A percentile compares a stretch with the other conserved stretches of the same genome.
Conservation (phyloP, 164 flowering plant species). For the Dillenia turbinata region DNA sequence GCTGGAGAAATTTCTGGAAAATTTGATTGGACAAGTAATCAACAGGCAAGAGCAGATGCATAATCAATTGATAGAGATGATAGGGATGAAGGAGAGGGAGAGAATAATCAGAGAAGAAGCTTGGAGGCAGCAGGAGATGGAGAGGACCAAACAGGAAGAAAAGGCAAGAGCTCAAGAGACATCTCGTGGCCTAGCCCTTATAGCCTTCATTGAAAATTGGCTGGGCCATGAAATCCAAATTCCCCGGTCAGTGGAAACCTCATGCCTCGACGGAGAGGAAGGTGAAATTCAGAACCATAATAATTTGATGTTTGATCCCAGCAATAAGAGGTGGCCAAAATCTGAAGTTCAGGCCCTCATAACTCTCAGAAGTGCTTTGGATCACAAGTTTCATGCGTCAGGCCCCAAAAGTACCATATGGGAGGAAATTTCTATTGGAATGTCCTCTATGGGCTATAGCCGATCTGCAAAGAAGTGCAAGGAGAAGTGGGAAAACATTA, state of each 20-base stretch:
- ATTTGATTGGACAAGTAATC: constrained; percentile 32
- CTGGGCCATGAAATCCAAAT: constrained; percentile 29
- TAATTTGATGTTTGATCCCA: constrained; percentile 17
- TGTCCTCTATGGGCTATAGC: constrained; percentile 37
- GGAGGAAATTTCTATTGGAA: constrained; percentile 42
- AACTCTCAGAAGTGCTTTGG: constrained; percentile 30
- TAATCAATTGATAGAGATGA: constrained; percentile 34
- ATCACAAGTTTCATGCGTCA: constrained; percentile 23
- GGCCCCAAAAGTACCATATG: constrained; percentile 36
- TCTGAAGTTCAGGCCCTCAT: constrained; percentile 52
- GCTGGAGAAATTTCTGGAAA: constrained; percentile 30
- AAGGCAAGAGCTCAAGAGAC: constrained; percentile 41
- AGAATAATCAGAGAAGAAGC: constrained; percentile 53
- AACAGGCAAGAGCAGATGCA: constrained; percentile 61
- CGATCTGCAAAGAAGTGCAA: constrained; percentile 49
- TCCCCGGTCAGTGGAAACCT: constrained; percentile 14
- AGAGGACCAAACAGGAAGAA: constrained; percentile 34
- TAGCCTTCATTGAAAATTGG: constrained; percentile 33
- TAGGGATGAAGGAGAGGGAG: constrained; percentile 51
- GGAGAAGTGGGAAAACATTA: constrained; percentile 63
- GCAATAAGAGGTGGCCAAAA: constrained; percentile 41
- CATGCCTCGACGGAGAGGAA: constrained; percentile 15
- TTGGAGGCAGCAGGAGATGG: constrained; percentile 51
- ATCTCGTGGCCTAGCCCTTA: constrained; percentile 40
- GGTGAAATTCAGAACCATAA: constrained; percentile 11